A percentile compares a stretch with the other conserved stretches of the same genome.
Evolutionary conservation across 495 filamentous ascomycete species (phyloP).

Genomic region (Bombardia bombarda): DNA sequence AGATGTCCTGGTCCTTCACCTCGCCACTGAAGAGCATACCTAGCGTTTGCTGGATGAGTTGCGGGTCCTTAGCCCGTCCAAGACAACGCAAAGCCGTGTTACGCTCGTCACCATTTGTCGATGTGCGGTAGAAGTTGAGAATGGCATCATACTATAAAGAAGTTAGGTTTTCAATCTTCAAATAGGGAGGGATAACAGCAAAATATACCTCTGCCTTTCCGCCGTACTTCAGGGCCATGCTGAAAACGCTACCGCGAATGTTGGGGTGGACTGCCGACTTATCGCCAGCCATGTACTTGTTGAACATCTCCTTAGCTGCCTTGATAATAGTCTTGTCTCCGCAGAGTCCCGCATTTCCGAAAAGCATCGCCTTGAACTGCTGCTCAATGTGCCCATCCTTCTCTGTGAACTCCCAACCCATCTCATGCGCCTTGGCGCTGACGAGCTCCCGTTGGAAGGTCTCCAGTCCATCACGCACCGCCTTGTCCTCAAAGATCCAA

Average conservation of each 20-base stretch:
- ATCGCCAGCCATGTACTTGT: conserved; percentile 60
- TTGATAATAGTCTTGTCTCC: conserved; percentile 54
- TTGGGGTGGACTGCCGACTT: conserved; percentile 65
- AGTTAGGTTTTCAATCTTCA: conserved; percentile 7
- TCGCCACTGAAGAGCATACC: conserved; percentile 66
- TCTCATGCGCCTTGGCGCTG: conserved; percentile 66
- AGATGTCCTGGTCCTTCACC: conserved; percentile 94
- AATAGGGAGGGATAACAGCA: no score
- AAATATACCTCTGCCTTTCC: conserved; percentile 59
- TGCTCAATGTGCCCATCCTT: conserved; percentile 82
- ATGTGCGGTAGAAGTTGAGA: conserved; percentile 73
- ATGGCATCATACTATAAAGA: conserved; percentile 60
- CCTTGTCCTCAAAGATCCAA: conserved; percentile 80
- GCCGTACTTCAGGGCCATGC: conserved; percentile 62
- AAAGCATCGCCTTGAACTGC: conserved; percentile 71
- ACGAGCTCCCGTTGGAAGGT: conserved; percentile 71
- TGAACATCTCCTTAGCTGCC: conserved; percentile 67
- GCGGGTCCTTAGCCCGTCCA: conserved; percentile 66
- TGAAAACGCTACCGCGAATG: conserved; percentile 60
- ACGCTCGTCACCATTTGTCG: conserved; percentile 85
- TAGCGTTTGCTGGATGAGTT: conserved; percentile 76
- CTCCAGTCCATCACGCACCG: conserved; percentile 66
- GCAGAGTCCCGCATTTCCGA: conserved; percentile 56
- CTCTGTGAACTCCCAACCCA: conserved; percentile 82
- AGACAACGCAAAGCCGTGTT: conserved; percentile 88